Evolutionary conservation across 2,329 filamentous ascomycete genomes (phyloP).

Genomic region (Botryotinia globosa): DNA sequence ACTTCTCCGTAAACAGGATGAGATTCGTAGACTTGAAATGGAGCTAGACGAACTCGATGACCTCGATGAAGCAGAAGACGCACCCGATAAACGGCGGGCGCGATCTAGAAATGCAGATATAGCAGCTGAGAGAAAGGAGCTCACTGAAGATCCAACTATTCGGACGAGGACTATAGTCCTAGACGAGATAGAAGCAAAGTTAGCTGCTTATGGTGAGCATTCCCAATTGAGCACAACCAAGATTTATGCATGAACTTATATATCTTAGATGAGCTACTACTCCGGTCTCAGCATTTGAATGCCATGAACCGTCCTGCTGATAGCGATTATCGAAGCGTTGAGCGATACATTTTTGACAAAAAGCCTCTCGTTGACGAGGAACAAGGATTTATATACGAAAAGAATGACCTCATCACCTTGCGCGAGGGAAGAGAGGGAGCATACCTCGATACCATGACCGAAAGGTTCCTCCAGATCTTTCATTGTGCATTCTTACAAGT

Average conservation of each 20-base stretch:
- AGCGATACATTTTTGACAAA: slow-evolving; percentile 33
- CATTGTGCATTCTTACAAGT: slow-evolving; percentile 19
- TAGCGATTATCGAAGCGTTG: slow-evolving; percentile 39
- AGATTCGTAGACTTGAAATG: slow-evolving; percentile 27
- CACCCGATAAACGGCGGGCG: slow-evolving; percentile 2
- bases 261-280: slow-evolving; percentile 1
- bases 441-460: slow-evolving; percentile 41
- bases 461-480: slow-evolving; percentile 32
- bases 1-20: slow-evolving; percentile 32
- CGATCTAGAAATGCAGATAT: slow-evolving; percentile 21
- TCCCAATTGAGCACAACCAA: background rate
- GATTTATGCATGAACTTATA: background rate
- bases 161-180: slow-evolving; percentile 21
- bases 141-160: background rate
- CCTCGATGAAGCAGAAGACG: slow-evolving; percentile 19
- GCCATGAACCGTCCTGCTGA: slow-evolving; percentile 36
- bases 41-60: slow-evolving; percentile 27
- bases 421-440: slow-evolving; percentile 42
- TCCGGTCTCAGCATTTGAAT: slow-evolving; percentile 25
- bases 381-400: slow-evolving; percentile 38
- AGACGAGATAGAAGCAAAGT: slow-evolving; percentile 24
- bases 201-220: slow-evolving; percentile 21
- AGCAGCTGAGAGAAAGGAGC: background rate
- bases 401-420: slow-evolving; percentile 44
- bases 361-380: slow-evolving; percentile 31